A percentile compares a stretch with the other conserved stretches of the same genome.
Evolutionary conservation across 2,329 filamentous ascomycete genomes (phyloP).

Genomic region (Fusarium xyrophilum): DNA sequence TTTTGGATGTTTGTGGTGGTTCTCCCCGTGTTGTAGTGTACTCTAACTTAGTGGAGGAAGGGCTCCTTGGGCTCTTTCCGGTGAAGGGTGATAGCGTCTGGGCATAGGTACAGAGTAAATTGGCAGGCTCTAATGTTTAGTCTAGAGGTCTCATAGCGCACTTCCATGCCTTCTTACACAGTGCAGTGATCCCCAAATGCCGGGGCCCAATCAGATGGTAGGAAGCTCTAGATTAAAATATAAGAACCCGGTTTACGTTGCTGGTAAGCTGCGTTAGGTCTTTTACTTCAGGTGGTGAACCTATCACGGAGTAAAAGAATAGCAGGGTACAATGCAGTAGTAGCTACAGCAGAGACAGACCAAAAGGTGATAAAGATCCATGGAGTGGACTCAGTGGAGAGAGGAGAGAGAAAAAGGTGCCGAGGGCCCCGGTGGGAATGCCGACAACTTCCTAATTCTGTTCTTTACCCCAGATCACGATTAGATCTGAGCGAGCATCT

Average conservation of each 20-base stretch:
- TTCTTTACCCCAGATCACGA: constrained; percentile 9
- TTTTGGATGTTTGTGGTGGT: constrained; percentile 22
- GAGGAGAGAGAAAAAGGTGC: not conserved
- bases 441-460: constrained; percentile 8
- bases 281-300: not conserved
- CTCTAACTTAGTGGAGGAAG: not conserved
- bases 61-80: constrained; percentile 15
- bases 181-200: constrained; percentile 13
- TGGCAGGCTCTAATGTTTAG: not conserved
- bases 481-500: not conserved
- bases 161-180: constrained; percentile 11
- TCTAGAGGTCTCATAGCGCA: not conserved
- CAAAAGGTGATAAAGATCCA: not conserved
- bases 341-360: not conserved
- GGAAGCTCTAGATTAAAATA: not conserved
- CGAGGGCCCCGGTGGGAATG: constrained; percentile 11
- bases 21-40: constrained; percentile 9
- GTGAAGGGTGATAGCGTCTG: constrained; percentile 23
- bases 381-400: not conserved
- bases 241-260: constrained; percentile 6
- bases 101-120: constrained; percentile 6
- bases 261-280: not conserved
- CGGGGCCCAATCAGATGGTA: not conserved
- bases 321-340: not conserved
- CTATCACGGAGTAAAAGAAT: not conserved